Evolutionary conservation across 1,284 basidiomycete genomes (phyloP), one percentile per base, ranked within the genome.

Genomic region (Pseudozyma sp.): DNA sequence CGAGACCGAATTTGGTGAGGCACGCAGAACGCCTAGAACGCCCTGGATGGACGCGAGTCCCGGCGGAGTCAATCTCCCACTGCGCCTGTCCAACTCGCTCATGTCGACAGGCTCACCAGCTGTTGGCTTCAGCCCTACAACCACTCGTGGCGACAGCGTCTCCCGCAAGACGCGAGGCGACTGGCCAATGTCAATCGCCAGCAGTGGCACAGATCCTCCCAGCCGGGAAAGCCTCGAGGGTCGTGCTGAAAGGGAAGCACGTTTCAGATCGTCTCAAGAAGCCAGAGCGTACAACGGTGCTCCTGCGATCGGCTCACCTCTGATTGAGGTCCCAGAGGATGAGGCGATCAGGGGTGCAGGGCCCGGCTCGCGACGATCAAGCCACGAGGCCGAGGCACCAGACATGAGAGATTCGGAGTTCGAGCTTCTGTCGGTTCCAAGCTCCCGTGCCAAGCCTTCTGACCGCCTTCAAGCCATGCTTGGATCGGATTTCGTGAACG

Each of bases 401-500:
- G 35, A 4, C 7, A 6, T 45, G 3, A 16, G 35, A 11, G 55
- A 59, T n/a, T 54, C 56, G 11, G 34, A 58, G 8, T 57, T 62
- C 29, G 65, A 68, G 46, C 46, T 73, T n/a, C 48, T 73, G 1
- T 19, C 56, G 6, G 56, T 60, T 2, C 49, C 55, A 0, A 40
- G 19, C 19, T 7, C 44, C 0, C 56, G 60, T 1, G n/a, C 34
- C 0, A 62, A 69, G 43, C 62, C 71, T 6, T 68, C 71, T 0
- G 66, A 69, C n/a, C 64, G 74, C 2, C 54, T 66, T 7, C 53
- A 73, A 19, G 74, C 69, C 3, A 49, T 73, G 59, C 70, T 76
- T 0, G 74, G 62, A 0, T 59, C 74, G 3, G 69, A 52, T 29
- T 76, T 76, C 29, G 66, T 73, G 1, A 49, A 54, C 11, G 55